These are phyloP conservation scores for Penicillium sp. DNA, from an alignment of 2,329 filamentous ascomycete species.

Conservation along the genomic window DNA sequence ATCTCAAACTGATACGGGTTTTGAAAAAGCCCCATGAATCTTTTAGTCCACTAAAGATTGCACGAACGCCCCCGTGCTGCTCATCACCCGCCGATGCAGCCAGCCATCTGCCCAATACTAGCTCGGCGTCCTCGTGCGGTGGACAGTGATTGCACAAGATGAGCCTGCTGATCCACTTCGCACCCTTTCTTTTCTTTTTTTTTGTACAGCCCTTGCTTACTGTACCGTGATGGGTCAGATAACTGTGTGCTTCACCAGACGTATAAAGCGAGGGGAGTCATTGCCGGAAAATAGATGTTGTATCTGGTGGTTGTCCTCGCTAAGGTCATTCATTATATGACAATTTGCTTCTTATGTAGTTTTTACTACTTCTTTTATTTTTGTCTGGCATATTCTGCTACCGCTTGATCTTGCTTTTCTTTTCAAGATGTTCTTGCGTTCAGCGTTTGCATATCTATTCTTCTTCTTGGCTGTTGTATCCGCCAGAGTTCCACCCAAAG, in stretches of 20 bases:
- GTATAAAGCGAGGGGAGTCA: slow-evolving; percentile 10
- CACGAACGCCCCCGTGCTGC: slow-evolving; percentile 4
- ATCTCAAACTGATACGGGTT: slow-evolving; percentile 4
- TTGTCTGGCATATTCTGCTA: neutral
- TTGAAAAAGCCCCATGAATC: slow-evolving; percentile 16
- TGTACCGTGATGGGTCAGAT: neutral
- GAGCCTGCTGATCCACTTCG: slow-evolving; percentile 18
- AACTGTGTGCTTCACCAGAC: neutral
- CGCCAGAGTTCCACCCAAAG: slow-evolving; percentile 24
- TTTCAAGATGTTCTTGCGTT: slow-evolving; percentile 9
- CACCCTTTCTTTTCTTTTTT: neutral
- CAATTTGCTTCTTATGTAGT: neutral
- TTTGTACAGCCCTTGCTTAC: neutral
- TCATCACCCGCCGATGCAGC: slow-evolving; percentile 10
- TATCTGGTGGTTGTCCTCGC: neutral
- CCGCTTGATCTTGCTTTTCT: neutral
- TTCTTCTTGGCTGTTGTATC: slow-evolving; percentile 2
- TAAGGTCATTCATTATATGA: neutral
- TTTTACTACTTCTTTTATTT: neutral
- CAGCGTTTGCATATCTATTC: slow-evolving; percentile 2
- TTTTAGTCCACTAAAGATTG: neutral
- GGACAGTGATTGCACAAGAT: slow-evolving; percentile 13
- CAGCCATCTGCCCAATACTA: slow-evolving; percentile 3
- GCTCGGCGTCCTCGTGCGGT: neutral
- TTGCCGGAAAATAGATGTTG: neutral